These are phyloP conservation scores for Alloteropsis angusta DNA, from an alignment of 202 grass and related monocot genomes.

Conservation along the genomic window DNA sequence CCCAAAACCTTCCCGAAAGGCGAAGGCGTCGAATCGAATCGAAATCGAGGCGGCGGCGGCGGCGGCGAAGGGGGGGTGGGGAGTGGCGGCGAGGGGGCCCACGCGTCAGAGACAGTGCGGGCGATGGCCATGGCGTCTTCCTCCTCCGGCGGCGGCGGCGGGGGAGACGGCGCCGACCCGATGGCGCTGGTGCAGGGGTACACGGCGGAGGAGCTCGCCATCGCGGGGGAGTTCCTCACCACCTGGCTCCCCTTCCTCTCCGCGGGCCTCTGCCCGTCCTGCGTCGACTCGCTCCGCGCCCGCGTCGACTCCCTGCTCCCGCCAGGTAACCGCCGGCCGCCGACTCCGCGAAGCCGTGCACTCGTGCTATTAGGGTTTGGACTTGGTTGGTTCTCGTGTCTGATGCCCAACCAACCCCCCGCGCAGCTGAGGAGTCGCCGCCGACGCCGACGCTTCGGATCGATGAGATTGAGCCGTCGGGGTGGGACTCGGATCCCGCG, in stretches of 20 bases:
- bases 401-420: background rate
- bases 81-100: background rate
- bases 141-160: background rate
- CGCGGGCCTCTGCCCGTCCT: conserved; percentile 55
- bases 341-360: background rate
- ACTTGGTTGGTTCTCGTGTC: background rate
- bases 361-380: conserved; percentile 8
- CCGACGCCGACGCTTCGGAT: background rate
- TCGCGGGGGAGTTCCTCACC: conserved; percentile 80
- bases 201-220: conserved; percentile 54
- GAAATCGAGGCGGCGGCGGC: background rate
- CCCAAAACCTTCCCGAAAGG: background rate
- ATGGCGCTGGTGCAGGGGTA: conserved; percentile 56
- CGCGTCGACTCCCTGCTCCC: conserved; percentile 62
- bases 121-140: conserved; percentile 20
- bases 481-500: conserved; percentile 49
- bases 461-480: conserved; percentile 42
- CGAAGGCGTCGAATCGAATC: background rate
- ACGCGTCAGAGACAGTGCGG: conserved; percentile 5
- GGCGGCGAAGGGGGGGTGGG: background rate
- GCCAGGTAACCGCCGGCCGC: conserved; percentile 18
- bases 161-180: conserved; percentile 19
- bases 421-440: conserved; percentile 19
- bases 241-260: conserved; percentile 88
- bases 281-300: conserved; percentile 41